phyloP scores from a whole-genome alignment of 2,329 filamentous ascomycete genomes.

The Amauroascus verrucosus region DNA sequence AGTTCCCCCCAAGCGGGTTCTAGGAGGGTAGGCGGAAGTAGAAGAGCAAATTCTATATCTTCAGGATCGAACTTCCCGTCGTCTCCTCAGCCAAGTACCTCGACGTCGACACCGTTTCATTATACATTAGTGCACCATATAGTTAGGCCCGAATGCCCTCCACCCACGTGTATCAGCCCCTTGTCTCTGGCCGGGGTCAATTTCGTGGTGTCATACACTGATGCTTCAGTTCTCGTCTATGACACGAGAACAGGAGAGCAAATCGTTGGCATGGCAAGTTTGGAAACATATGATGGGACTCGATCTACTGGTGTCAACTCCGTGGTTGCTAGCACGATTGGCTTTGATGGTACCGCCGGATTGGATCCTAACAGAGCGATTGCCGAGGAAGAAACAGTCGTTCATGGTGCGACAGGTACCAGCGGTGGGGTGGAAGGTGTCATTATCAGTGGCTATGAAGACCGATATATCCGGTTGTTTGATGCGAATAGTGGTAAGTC shows the following conservation, averaged over 20 bases:
- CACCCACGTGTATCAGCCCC: constrained; percentile 85
- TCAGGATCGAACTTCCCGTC: constrained; percentile 86
- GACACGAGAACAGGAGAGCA: constrained; percentile 88
- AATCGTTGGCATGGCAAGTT: constrained; percentile 81
- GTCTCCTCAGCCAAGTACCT: constrained; percentile 78
- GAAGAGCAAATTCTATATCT: constrained; percentile 84
- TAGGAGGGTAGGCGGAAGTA: constrained; percentile 63
- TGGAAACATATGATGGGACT: constrained; percentile 87
- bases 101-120: constrained; percentile 75
- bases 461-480: constrained; percentile 91
- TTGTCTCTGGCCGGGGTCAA: constrained; percentile 72
- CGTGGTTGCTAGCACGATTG: constrained; percentile 75
- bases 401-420: constrained; percentile 72
- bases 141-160: constrained; percentile 55
- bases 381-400: constrained; percentile 58
- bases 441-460: constrained; percentile 93
- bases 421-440: constrained; percentile 80
- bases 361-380: constrained; percentile 54
- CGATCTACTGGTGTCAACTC: constrained; percentile 76
- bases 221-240: constrained; percentile 83
- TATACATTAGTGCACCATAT: constrained; percentile 85
- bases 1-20: constrained; percentile 67
- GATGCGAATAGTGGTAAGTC: constrained; percentile 94
- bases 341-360: constrained; percentile 56
- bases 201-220: constrained; percentile 87